These are phyloP conservation scores for Trichocladium antarcticum DNA, from an alignment of 495 filamentous ascomycete species.

Conservation along the genomic window DNA sequence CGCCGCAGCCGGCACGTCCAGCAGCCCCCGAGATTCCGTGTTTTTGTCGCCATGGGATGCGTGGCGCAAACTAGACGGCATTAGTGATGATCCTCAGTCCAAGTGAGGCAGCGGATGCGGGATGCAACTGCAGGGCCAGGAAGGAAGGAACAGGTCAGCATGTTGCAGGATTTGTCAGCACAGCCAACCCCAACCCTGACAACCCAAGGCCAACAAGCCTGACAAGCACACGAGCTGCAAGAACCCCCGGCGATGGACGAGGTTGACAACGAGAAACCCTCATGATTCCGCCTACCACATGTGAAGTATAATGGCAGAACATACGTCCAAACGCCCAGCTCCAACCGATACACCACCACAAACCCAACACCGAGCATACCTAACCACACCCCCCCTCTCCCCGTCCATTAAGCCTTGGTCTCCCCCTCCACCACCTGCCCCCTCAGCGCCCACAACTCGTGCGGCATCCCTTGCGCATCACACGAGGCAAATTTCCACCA, in stretches of 20 bases:
- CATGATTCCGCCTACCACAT: too few relatives aligned
- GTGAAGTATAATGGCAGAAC: not conserved
- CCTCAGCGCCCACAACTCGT: constrained; percentile 31
- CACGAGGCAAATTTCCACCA: constrained; percentile 49
- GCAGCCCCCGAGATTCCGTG: constrained; percentile 37
- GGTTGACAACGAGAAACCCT: too few relatives aligned
- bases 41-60: constrained; percentile 15
- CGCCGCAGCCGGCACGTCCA: constrained; percentile 48
- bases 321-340: not conserved
- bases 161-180: not conserved
- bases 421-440: constrained; percentile 7
- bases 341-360: not conserved
- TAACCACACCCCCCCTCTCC: not conserved
- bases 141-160: too few relatives aligned
- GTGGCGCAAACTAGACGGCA: not conserved
- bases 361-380: not conserved
- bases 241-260: too few relatives aligned
- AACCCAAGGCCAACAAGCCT: too few relatives aligned
- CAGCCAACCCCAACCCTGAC: not conserved
- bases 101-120: too few relatives aligned
- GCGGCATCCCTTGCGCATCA: constrained; percentile 29
- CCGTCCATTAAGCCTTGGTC: constrained; percentile 21
- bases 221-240: too few relatives aligned
- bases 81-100: not conserved
- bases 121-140: not conserved